phyloP scores from a whole-genome alignment of 2,329 filamentous ascomycete genomes.

The Talaromyces verruculosus region DNA sequence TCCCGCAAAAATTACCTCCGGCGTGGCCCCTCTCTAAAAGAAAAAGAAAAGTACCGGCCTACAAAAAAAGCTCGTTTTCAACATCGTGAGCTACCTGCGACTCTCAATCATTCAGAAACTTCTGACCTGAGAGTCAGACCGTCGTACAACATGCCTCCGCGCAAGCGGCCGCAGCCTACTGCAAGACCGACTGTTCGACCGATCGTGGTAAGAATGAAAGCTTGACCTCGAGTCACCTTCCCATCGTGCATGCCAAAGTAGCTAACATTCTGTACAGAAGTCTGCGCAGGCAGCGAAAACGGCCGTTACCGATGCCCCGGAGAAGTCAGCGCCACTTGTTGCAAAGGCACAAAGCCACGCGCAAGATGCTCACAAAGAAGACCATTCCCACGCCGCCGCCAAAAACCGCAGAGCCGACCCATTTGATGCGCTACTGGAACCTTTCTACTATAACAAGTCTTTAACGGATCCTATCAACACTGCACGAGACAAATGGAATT shows the following conservation, averaged over 20 bases:
- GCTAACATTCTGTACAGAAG: not conserved
- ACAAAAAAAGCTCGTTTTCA: not conserved
- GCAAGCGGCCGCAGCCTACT: slow-evolving; percentile 37
- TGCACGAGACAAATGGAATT: slow-evolving; percentile 87
- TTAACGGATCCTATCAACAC: slow-evolving; percentile 69
- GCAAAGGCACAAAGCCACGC: slow-evolving; percentile 27
- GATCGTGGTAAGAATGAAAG: slow-evolving; percentile 21
- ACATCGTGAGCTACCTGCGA: not conserved
- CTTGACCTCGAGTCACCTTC: not conserved
- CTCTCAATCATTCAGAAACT: not conserved
- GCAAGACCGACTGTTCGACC: slow-evolving; percentile 29
- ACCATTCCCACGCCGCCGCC: slow-evolving; percentile 23
- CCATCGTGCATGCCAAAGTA: not conserved
- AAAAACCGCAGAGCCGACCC: slow-evolving; percentile 37
- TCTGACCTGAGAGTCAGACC: not conserved
- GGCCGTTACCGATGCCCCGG: not conserved
- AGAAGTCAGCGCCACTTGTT: slow-evolving; percentile 32
- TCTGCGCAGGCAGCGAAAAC: not conserved
- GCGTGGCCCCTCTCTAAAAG: slow-evolving; percentile 10
- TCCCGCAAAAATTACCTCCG: slow-evolving; percentile 18
- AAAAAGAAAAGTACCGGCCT: not conserved
- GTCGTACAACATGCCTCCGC: slow-evolving; percentile 37
- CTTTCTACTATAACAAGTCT: slow-evolving; percentile 68
- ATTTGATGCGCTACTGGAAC: slow-evolving; percentile 65
- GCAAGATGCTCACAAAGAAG: slow-evolving; percentile 24